Base-by-base conservation (phyloP, 257 asterid species). In the Nicotiana obtusifolia region DNA sequence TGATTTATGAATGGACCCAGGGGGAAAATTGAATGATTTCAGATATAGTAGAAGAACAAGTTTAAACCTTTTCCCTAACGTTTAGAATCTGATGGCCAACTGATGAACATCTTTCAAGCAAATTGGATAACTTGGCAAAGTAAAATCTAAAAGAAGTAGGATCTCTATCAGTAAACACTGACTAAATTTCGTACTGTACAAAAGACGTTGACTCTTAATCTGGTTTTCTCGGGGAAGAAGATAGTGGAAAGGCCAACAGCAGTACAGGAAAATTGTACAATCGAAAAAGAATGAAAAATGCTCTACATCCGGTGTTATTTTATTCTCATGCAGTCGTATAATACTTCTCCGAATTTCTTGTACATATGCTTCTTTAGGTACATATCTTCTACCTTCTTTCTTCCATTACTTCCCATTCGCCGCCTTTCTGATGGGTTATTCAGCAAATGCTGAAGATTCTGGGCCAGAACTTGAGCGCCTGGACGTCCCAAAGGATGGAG, bases 401-500 rank as follows among this genome's bases (percentile, higher is more conserved):
- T 93, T 57, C 98, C 99, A 78, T 86, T 90, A 16, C 57, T 47
- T 65, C 99, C 98, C 94, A 96, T 90, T 84, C 86, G 97, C 44
- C 83, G 90, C 84, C 98, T 89, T 59, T 86, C 91, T 9, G 89
- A 86, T 60, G 92, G 89, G 30, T 96, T 89, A 33, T 83, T 73
- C 41, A 94, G 93, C 80, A 96, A 80, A 87, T 89, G 90, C 41
- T 90, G 88, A 15, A 96, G 89, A 83, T 96, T 88, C 56, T 81
- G 84, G 4, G 98, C 94, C 24, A 96, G 98, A 77, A 85, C 85
- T 80, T 41, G 87, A 31, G 94, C 86, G 44, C 98, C 99, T 0
- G 90, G 90, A 6, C 94, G 97, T 41, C 98, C 98, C 86, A 94
- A 35, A n/a, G 98, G 91, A 84, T 96, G 99, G 62, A 96, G 94